phyloP scores from a whole-genome alignment of 495 filamentous ascomycete genomes.

The Podospora comata region DNA sequence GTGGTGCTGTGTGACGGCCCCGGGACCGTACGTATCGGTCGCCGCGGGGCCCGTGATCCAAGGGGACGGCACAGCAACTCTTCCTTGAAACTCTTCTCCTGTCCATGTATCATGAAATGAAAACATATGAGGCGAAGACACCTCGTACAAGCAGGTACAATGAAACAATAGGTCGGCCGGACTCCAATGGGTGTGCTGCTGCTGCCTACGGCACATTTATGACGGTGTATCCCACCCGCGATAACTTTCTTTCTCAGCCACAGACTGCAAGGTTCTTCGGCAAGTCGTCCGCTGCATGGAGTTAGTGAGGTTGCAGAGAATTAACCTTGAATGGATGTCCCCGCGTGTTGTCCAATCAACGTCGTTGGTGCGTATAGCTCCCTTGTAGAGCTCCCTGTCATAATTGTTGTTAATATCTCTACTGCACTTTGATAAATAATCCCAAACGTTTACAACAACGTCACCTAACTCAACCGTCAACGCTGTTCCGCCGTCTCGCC shows the following conservation, averaged over 20 bases:
- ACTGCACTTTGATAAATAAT: not conserved
- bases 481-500: not conserved
- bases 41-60: not conserved
- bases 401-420: not conserved
- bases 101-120: not conserved
- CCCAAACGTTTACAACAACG: not conserved
- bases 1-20: not conserved
- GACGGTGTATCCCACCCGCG: not conserved
- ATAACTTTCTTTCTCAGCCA: constrained; percentile 2
- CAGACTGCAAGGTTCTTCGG: constrained; percentile 15
- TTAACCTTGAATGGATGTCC: not conserved
- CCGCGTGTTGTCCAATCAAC: not conserved
- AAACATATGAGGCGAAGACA: not conserved
- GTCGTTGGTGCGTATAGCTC: not conserved
- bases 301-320: not conserved
- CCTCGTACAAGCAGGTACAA: not conserved
- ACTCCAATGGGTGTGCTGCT: too few relatives aligned
- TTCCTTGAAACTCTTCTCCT: not conserved
- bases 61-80: not conserved
- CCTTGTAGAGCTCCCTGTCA: not conserved
- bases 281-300: constrained; percentile 7
- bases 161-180: not conserved
- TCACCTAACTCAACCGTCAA: not conserved
- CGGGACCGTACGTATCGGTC: too few relatives aligned
- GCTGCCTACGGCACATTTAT: not conserved